Evolutionary conservation across 495 filamentous ascomycete genomes (phyloP), one percentile per base, ranked within the genome.

Genomic region (Chaetomidium leptoderma): DNA sequence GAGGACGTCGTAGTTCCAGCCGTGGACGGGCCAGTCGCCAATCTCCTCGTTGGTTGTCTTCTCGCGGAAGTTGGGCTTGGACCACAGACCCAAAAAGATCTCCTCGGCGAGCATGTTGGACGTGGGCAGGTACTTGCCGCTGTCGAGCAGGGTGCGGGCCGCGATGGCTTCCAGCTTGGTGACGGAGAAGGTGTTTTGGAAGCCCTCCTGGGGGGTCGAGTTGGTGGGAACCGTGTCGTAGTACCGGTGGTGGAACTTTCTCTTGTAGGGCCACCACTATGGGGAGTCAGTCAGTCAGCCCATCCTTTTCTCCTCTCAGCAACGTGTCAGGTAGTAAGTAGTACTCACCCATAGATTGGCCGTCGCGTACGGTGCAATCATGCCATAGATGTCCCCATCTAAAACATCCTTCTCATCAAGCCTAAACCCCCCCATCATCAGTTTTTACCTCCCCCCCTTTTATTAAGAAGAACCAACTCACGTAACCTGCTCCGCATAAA

Each of bases 141-240:
- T 72, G 59, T 79, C 71, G 36, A 79, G 74, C 30, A 76, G 60
- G 17, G 69, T 63, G 23, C 63, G 66, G 3, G 77, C 77, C 13
- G 74, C 60, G 40, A 63, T 40, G 7, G 71, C 77, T 51, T 79
- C 76, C 40, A 74, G 36, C 14, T 70, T 65, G 1, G 76, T 75
- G 29, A 78, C 60, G n/a, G 74, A 77, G 59, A 79, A 79, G 2
- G 77, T 79, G 63, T 76, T 77, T 55, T 79, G 77, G 57, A 78
- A 79, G 7, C 75, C 77, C 55, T 78, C 55, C 53, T 79, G 77
- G 39, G 58, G 26, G 50, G 69, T 72, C 1, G 66, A 63, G 30
- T 70, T 72, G 23, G 66, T 59, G 0, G 75, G 71, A 9, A 79
- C 66, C 13, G 68, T 59, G 58, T 79, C 75, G 66, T 79, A 79